phyloP scores from a whole-genome alignment of 208 protist species.

The Trypanosomatidae sp. region DNA sequence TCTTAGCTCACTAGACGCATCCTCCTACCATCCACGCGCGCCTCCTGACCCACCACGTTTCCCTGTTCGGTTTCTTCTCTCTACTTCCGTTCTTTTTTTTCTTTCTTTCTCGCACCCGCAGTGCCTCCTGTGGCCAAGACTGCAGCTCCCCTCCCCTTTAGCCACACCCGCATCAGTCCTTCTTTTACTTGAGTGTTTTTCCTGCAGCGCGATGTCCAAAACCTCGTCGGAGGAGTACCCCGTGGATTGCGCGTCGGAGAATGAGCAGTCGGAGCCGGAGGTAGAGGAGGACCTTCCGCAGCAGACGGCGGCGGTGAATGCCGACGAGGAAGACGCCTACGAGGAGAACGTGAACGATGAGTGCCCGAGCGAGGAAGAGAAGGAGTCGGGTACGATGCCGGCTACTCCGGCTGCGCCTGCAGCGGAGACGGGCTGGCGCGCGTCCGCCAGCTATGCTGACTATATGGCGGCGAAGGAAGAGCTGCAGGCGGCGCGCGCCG shows the following conservation, averaged over 20 bases:
- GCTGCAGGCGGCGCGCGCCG: conserved; percentile 26
- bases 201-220: not conserved
- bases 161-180: not conserved
- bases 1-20: not conserved
- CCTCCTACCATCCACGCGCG: no score
- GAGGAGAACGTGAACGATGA: not conserved
- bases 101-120: not conserved
- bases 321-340: not conserved
- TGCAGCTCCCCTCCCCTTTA: not conserved
- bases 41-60: no score
- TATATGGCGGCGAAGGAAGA: conserved; percentile 22
- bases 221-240: conserved; percentile 1
- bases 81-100: not conserved
- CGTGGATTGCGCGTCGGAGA: no score
- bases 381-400: not conserved
- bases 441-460: conserved; percentile 4
- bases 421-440: not conserved
- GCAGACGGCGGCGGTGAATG: not conserved
- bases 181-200: not conserved
- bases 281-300: no score
- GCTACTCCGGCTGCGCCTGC: not conserved
- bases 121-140: not conserved
- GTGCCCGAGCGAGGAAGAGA: not conserved
- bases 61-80: not conserved
- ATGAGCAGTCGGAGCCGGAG: no score